Base-by-base conservation (phyloP, 495 filamentous ascomycete genomes). In the Penicillium angulare region DNA sequence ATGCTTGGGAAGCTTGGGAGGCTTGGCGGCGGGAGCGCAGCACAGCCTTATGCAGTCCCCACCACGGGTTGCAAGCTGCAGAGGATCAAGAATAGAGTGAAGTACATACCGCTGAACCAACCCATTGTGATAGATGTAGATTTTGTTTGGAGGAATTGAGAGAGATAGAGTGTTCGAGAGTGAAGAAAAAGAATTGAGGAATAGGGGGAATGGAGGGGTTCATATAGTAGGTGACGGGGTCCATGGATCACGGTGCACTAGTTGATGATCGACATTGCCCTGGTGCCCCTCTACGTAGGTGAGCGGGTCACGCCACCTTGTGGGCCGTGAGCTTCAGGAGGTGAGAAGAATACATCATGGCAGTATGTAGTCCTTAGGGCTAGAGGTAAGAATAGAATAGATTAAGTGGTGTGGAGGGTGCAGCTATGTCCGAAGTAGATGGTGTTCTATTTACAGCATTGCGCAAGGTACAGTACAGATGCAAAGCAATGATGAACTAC, bases 21-120 rank as follows among this genome's bases (percentile, higher is more conserved):
- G 41, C 41, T 41, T 41, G 38, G 38, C 33, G 22, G 15, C 45
- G 20, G n/a, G n/a, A n/a, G n/a, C n/a, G n/a, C n/a, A n/a, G n/a
- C n/a, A n/a, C n/a, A n/a, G n/a, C n/a, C n/a, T n/a, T n/a, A n/a
- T n/a, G n/a, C n/a, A n/a, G n/a, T n/a, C n/a, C n/a, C n/a, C n/a
- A n/a, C n/a, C n/a, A n/a, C n/a, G n/a, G n/a, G n/a, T n/a, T n/a
- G n/a, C n/a, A n/a, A n/a, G n/a, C 33, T 12, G 31, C n/a, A 27
- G 27, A 20, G 23, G 13, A 18, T 27, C 9, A 17, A 32, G 15
- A 22, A 42, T 36, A n/a, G 5, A 21, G 17, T 9, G 21, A 6
- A 6, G 18, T 12, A 51, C 42, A 43, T 41, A 51, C 47, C 36
- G 47, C 34, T 7, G 47, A 56, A 56, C 47, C 53, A 56, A 43